Base-by-base conservation (phyloP, 768 basidiomycete genomes). In the Serendipita vermifera region DNA sequence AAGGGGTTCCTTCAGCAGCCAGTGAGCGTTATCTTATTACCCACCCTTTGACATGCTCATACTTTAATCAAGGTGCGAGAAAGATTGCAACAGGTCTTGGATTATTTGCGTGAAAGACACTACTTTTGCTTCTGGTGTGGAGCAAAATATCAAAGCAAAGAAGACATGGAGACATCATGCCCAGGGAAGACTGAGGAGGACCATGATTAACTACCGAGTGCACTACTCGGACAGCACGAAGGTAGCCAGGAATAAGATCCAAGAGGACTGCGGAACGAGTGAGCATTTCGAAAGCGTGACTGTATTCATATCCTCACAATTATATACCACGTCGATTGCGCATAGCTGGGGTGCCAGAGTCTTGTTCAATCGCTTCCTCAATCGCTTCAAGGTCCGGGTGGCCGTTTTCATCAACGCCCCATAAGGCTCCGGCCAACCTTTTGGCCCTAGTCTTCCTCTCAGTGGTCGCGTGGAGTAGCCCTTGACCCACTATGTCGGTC, bases 51-150 rank as follows among this genome's bases (percentile, higher is more conserved):
- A 17, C n/a, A 2, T 17, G n/a, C 22, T 22, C 29, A 22, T 22
- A 20, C 46, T 26, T 51, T 51, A n/a, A n/a, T 39, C 53, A 63
- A 92, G 89, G 79, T 85, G 59, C 75, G 75, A 59, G 81, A 85
- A 68, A 77, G 86, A 31, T 73, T 91, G 33, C 68, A 73, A 35
- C 70, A 83, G 41, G 78, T 88, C 15, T 71, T 90, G 24, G 69
- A 77, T 3, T 88, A 92, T 67, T 75, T 92, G 48, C 83, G 89
- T 24, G 73, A 77, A 35, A 75, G 72, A 59, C 79, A 89, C 66
- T 65, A 73, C 3, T 91, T 91, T 65, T 91, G 89, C 65, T 90
- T 89, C 67, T 91, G 87, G 85, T 92, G 89, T 65, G 89, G 89
- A 11, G 77, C 83, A 11, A 76, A 80, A 62, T 92, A 90, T 64